phyloP scores from a whole-genome alignment of 192 early-diverging fungal species.

The Podila epicladia region DNA sequence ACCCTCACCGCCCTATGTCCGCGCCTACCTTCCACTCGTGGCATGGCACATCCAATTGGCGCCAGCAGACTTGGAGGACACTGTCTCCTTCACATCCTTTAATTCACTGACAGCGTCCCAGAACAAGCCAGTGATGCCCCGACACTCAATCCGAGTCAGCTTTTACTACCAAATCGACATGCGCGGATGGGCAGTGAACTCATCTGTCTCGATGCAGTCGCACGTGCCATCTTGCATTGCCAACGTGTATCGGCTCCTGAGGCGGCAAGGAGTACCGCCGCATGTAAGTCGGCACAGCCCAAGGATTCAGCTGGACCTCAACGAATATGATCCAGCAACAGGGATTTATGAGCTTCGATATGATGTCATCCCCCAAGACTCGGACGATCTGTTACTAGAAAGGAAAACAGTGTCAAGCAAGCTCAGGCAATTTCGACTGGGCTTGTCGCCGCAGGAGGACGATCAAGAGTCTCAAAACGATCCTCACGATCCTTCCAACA shows the following conservation, averaged over 20 bases:
- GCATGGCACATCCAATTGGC: slow-evolving; percentile 50
- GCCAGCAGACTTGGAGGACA: slow-evolving; percentile 50
- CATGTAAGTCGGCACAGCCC: slow-evolving; percentile 49
- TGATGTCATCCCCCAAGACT: slow-evolving; percentile 40
- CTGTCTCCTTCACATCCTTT: slow-evolving; percentile 49
- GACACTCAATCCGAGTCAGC: slow-evolving; percentile 51
- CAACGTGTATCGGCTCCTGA: slow-evolving; percentile 34
- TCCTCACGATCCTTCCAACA: slow-evolving; percentile 7
- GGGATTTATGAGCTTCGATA: slow-evolving; percentile 53
- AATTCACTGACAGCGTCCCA: slow-evolving; percentile 43
- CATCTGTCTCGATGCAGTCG: slow-evolving; percentile 50
- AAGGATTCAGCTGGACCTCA: slow-evolving; percentile 47
- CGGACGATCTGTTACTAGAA: slow-evolving; percentile 22
- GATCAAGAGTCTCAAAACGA: slow-evolving; percentile 15
- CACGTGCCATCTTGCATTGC: slow-evolving; percentile 53
- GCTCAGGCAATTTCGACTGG: slow-evolving; percentile 28
- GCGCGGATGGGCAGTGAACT: slow-evolving; percentile 51
- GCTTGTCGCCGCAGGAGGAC: slow-evolving; percentile 9
- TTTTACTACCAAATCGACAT: slow-evolving; percentile 55
- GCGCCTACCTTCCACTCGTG: slow-evolving; percentile 47
- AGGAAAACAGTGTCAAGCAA: slow-evolving; percentile 31
- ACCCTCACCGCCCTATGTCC: slow-evolving; percentile 51
- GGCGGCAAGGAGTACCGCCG: slow-evolving; percentile 46
- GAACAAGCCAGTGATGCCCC: slow-evolving; percentile 43
- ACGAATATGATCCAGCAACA: slow-evolving; percentile 48